Base-by-base conservation (phyloP, 2,329 filamentous ascomycete species). In the Claviceps africana region DNA sequence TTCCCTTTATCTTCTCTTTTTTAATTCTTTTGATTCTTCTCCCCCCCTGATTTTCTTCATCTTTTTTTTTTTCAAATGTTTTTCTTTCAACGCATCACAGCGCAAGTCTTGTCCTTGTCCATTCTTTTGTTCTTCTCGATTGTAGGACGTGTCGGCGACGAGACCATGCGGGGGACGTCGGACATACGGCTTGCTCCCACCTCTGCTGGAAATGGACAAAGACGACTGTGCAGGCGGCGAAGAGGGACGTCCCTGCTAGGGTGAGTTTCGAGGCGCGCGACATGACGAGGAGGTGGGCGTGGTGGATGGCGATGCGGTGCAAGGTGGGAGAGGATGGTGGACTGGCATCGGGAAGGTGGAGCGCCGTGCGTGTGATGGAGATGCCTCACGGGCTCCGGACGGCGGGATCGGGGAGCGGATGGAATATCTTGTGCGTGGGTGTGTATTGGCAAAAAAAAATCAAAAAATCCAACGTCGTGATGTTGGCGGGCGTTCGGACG, bases 181-280 rank as follows among this genome's bases (percentile, higher is more conserved):
- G 19, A 71, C 82, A 55, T 74, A 95, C 91, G 57, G 81, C 78
- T 75, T 87, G 83, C 65, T 98, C 93, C 35, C 78, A 76, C 62
- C 84, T 81, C 67, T 98, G 93, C 60, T 89, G 81, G 70, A 86
- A 90, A 67, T 98, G 93, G 47, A 98, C 93, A 60, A 94, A 82
- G 58, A 82, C 72, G 56, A 98, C 81, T 47, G 90, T 94, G 57
- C 79, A 75, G 50, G 81, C 76, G 28, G 91, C 85, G 60, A 87
- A 83, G 57, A 88, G 70, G 35, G 86, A 85, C 0, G 90, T 95
- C 45, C 79, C 80, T 50, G 82, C 75, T 28, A 98, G 75, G 15
- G 93, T 96, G 58, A 93, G 68, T 65, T 95, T 95, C 19, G 93
- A 90, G 54, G 88, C 85, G 61, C 82, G 84, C 53, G 93, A 98